These are phyloP conservation scores for Aspergillus tanneri DNA, from an alignment of 2,329 filamentous ascomycete species.

Conservation along the genomic window DNA sequence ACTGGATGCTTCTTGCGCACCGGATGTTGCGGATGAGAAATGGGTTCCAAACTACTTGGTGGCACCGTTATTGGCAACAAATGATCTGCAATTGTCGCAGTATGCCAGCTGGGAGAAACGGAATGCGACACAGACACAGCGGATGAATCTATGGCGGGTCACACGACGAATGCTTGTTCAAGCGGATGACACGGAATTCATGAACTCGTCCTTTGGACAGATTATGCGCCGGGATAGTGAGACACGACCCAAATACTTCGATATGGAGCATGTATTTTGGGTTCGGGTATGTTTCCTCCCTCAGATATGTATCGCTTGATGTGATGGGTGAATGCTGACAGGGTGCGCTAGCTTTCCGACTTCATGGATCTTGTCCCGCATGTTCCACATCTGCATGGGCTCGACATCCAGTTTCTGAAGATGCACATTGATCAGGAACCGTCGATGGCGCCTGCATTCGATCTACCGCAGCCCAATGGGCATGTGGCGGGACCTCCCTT, in stretches of 20 bases:
- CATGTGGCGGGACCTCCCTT: conserved; percentile 25
- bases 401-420: conserved; percentile 39
- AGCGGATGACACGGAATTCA: conserved; percentile 39
- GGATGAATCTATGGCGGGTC: conserved; percentile 49
- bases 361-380: conserved; percentile 52
- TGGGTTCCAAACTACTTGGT: conserved; percentile 53
- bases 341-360: conserved; percentile 43
- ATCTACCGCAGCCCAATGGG: conserved; percentile 32
- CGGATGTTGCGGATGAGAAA: conserved; percentile 42
- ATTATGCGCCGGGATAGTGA: conserved; percentile 44
- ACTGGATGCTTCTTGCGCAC: conserved; percentile 41
- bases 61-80: conserved; percentile 49
- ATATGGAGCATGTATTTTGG: conserved; percentile 53
- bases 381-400: conserved; percentile 47
- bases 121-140: conserved; percentile 43
- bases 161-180: conserved; percentile 47
- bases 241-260: conserved; percentile 49
- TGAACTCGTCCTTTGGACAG: conserved; percentile 39
- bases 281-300: conserved; percentile 46
- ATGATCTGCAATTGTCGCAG: conserved; percentile 50
- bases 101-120: conserved; percentile 50
- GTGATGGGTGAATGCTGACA: not conserved
- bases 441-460: conserved; percentile 13
- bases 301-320: not conserved
- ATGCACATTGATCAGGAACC: conserved; percentile 46